Evolutionary conservation across 129 eudicot species (phyloP).

Genomic region (Logfia minima): DNA sequence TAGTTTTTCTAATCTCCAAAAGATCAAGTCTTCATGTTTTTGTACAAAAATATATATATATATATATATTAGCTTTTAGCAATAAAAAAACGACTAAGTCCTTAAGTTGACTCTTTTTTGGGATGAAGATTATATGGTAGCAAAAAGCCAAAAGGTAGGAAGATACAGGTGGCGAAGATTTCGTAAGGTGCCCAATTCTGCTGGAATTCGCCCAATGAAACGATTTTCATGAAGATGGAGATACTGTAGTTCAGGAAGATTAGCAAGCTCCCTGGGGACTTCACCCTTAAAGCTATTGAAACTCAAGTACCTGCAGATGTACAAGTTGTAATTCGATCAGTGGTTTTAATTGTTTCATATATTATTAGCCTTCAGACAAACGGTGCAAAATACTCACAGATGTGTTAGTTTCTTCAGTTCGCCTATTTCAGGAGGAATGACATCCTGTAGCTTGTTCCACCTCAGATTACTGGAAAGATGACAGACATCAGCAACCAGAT

Average conservation of each 20-base stretch:
- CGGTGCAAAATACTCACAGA: constrained; percentile 57
- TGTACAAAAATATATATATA: background rate
- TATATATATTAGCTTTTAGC: background rate
- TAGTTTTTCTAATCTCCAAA: background rate
- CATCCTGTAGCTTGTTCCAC: constrained; percentile 97
- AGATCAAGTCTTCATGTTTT: background rate
- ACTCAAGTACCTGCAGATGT: constrained; percentile 74
- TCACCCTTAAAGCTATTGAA: constrained; percentile 93
- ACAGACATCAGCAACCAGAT: constrained; percentile 20
- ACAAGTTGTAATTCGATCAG: constrained; percentile 11
- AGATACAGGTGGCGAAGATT: constrained; percentile 80
- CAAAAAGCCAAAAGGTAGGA: constrained; percentile 3
- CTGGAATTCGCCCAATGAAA: constrained; percentile 82
- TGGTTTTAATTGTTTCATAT: background rate
- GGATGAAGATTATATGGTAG: constrained; percentile 17
- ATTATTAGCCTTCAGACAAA: background rate
- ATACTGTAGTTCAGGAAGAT: constrained; percentile 88
- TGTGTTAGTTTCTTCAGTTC: constrained; percentile 89
- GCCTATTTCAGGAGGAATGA: constrained; percentile 95
- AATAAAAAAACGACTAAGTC: background rate
- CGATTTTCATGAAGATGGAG: constrained; percentile 95
- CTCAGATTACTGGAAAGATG: constrained; percentile 65
- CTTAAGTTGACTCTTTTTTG: background rate
- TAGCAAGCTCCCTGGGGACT: constrained; percentile 88
- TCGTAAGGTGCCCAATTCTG: constrained; percentile 86